Base-by-base conservation (phyloP, 2,329 filamentous ascomycete genomes). In the Cordyceps cicadae region DNA sequence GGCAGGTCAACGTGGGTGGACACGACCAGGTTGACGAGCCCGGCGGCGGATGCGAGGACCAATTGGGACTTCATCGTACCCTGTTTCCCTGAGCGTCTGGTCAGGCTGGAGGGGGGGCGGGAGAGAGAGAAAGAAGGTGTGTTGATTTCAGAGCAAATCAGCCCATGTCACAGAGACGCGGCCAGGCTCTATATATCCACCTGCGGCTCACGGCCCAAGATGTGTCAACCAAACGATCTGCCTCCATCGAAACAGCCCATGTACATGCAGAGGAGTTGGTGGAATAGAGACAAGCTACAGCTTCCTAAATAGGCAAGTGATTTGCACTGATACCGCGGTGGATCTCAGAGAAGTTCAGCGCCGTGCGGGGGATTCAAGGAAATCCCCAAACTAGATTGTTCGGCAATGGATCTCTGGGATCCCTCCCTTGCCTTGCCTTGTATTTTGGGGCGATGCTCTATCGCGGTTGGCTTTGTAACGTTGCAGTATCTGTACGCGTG, bases 41-140 rank as follows among this genome's bases (percentile, higher is more conserved):
- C 54, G 7, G 52, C 52, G 39, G 54, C 60, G 4, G 61, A 62
- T n/a, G 61, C 61, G 3, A 62, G 48, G 53, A 62, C 14, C 21
- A 56, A 29, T 54, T 62, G 61, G 15, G 61, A 52, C 48, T 62
- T 62, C 61, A 62, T 62, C 2, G 32, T 54, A 41, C 12, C n/a
- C n/a, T n/a, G n/a, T n/a, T 37, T 37, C 29, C 29, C 29, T 29
- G 29, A 29, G 5, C 29, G 5, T 29, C 15, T 34, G 26, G 56
- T 9, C 6, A 21, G 45, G 21, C 21, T 32, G 11, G 11, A 21
- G 41, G 21, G 8, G 34, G n/a, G 19, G 24, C n/a, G 5, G 26
- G 45, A 1, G 14, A 54, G 41, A 45, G 26, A 19, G 9, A 15
- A 19, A 29, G 5, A 46, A 9, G 46, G n/a, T 41, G n/a, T 41